These are phyloP conservation scores for Oryza longistaminata DNA, from an alignment of 176 grass and related monocot genomes.

Conservation along the genomic window DNA sequence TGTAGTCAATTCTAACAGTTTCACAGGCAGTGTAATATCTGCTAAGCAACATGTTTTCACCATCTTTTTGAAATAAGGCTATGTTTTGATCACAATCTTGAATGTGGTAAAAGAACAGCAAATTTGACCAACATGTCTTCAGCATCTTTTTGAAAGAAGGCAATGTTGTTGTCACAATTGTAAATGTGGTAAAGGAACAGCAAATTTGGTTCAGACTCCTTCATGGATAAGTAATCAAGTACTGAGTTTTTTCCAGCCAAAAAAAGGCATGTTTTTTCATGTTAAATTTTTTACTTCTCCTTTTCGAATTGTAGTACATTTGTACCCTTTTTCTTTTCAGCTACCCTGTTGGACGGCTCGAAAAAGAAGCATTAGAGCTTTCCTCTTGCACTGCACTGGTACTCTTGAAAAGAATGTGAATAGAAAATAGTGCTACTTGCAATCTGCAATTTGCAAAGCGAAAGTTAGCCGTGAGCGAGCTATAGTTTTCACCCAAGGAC, in stretches of 20 bases:
- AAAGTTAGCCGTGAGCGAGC: conserved; percentile 13
- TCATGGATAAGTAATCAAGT: neutral
- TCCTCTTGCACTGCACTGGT: conserved; percentile 17
- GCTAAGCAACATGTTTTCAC: neutral
- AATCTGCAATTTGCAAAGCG: conserved; percentile 17
- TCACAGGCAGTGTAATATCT: neutral
- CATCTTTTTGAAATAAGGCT: neutral
- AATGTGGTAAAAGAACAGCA: neutral
- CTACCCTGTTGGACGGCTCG: neutral
- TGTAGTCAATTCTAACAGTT: conserved; percentile 7
- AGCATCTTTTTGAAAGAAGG: neutral
- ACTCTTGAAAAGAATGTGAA: conserved; percentile 5
- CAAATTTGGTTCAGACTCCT: neutral
- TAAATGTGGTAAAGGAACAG: neutral
- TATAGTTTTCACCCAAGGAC: conserved; percentile 22
- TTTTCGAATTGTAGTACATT: neutral
- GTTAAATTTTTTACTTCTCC: neutral
- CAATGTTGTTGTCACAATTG: too few species aligned
- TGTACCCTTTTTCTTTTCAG: neutral
- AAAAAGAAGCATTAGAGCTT: conserved; percentile 19
- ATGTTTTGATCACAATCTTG: neutral
- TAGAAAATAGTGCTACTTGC: neutral
- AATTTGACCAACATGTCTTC: neutral
- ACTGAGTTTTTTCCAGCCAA: neutral
- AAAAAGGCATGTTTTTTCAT: neutral